Base-by-base conservation (phyloP, 2,329 filamentous ascomycete species). In the Coccinonectria pachysandricola region DNA sequence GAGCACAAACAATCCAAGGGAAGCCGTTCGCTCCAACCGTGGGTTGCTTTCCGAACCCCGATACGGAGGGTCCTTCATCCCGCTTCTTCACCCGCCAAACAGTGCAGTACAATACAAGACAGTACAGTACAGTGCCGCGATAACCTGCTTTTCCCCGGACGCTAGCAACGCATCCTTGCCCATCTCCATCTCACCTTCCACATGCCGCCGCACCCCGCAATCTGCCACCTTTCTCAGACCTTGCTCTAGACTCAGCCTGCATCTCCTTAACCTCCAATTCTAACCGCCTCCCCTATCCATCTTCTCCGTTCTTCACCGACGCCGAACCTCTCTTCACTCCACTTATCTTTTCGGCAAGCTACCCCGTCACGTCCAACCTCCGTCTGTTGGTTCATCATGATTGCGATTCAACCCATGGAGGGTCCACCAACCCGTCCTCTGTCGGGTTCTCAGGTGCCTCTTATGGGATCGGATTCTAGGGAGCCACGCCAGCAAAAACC, bases 401-500 rank as follows among this genome's bases (percentile, higher is more conserved):
- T 70, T 42, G 62, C 67, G 26, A 52, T 66, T 35, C 64, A 65
- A 44, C 61, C 67, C 37, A 60, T 70, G 48, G 67, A 72, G 49
- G 60, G 57, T 22, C 51, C 59, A 34, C 32, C 49, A 43, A 46
- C 50, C 42, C 50, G 43, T 23, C 35, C 48, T 19, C 42, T 48
- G 26, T 37, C 45, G 23, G 37, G 37, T 10, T 38, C 42, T 29
- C 27, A 35, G 32, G 37, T 33, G 32, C 37, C 39, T 26, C 45
- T 54, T 19, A 37, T 38, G 28, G 36, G 40, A 15, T 60, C 64
- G 21, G 67, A 70, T 38, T 59, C 56, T 36, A 59, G 57, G 30
- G 68, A 73, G 41, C 53, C 53, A 43, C 64, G 65, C 43, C 64
- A 68, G 39, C 67, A 70, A 48, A 74, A 75, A 43, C 70, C 71